Conservation (phyloP, 208 protist species). For the Herpetomonas muscarum region DNA sequence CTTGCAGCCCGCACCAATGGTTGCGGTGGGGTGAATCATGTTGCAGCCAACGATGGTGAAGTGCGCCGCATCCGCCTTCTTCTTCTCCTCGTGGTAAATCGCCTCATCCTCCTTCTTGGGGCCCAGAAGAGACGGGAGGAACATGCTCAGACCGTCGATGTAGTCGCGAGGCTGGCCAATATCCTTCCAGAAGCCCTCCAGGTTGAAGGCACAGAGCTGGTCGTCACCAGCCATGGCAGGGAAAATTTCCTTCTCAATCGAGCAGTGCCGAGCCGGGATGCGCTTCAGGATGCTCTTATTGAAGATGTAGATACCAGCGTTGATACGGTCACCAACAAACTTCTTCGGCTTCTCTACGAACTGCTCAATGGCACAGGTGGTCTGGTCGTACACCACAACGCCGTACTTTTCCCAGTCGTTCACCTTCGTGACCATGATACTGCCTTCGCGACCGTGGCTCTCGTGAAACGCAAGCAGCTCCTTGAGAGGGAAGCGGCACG, state of each 20-base stretch:
- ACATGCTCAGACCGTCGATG: constrained; percentile 86
- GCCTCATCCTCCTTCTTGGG: constrained; percentile 21
- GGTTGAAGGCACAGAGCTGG: constrained; percentile 94
- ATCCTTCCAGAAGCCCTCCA: constrained; percentile 98
- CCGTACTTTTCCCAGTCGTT: constrained; percentile 97
- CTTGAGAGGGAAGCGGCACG: constrained; percentile 93
- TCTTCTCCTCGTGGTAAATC: constrained; percentile 27
- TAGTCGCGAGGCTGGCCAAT: constrained; percentile 96
- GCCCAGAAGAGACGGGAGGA: constrained; percentile 66
- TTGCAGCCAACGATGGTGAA: constrained; percentile 73
- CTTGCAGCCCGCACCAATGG: constrained; percentile 88
- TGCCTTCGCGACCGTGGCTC: constrained; percentile 94
- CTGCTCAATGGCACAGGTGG: constrained; percentile 77
- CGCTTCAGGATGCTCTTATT: constrained; percentile 93
- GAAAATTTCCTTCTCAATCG: constrained; percentile 97
- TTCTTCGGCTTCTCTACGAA: constrained; percentile 96
- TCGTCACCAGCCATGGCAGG: constrained; percentile 90
- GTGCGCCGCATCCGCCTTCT: constrained; percentile 8
- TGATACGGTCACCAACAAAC: constrained; percentile 97
- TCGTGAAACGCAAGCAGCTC: constrained; percentile 95
- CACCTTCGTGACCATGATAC: constrained; percentile 95
- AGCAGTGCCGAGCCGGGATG: constrained; percentile 90
- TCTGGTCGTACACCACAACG: constrained; percentile 94
- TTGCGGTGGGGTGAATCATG: constrained; percentile 88
- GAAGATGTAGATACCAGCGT: constrained; percentile 97